Evolutionary conservation across 192 early-diverging fungal genomes (phyloP), one percentile per base, ranked within the genome.

Genomic region (Coemansia sp.): DNA sequence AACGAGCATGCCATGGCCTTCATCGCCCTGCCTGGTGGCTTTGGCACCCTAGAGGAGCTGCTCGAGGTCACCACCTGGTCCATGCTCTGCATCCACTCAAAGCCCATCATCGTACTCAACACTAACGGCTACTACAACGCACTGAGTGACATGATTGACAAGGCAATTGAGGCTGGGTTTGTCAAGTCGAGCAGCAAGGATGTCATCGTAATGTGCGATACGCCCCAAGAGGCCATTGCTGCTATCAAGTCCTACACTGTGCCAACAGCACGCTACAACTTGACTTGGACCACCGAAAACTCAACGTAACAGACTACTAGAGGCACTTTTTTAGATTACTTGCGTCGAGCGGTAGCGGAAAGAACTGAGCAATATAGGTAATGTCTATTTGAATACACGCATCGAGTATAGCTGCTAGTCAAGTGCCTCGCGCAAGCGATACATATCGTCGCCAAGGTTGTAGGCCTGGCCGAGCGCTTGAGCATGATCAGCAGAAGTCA

Each of bases 41-140:
- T 83, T 65, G 92, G 92, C 20, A 96, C 94, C 0, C 81, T 95
- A 70, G 93, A 96, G 67, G 95, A 96, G 71, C 75, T 95, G 48
- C 71, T 94, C 4, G 94, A 96, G 77, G 84, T 89, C 21, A 85
- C 85, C 28, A 93, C 92, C 3, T 92, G 92, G 90, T 86, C 86
- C 26, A 87, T 92, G 63, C 74, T 95, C 33, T 85, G 83, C 36
- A 93, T 95, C 59, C 92, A 94, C 71, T 51, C 70, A 50, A 95
- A 95, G 70, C 95, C 93, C 10, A 84, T 96, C 31, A 78, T 90
- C 45, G 66, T 92, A 16, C 71, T 96, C 33, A 92, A 95, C 72
- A 89, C 85, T 42, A 84, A 86, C 36, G 91, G 88, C 16, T 96
- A 86, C 82, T 96, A 87, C 73, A 84, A 87, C 24, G 78, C 86